Base-by-base conservation (phyloP, 225 moss, liverwort and hornwort genomes). In the Neckera pumila region DNA sequence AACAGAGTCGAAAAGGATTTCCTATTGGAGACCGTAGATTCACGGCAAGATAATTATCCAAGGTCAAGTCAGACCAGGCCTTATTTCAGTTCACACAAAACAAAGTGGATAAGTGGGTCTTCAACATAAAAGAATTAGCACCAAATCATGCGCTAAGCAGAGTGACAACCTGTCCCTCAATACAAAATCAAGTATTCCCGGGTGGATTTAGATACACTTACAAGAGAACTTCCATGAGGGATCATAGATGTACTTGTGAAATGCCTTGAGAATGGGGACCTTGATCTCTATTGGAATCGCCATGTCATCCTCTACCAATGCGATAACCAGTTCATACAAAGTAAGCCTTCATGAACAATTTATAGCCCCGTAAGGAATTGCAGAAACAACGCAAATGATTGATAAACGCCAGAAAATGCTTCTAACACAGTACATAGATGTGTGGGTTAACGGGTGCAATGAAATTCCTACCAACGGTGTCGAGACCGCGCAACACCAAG, bases 221-320 rank as follows among this genome's bases (percentile, higher is more conserved):
- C 99, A 99, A 81, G 95, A 79, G 43, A 94, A 99, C 87, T 96
- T 95, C 96, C 96, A 97, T 6, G 95, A 93, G 43, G 93, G 91
- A 77, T 99, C 95, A 75, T 90, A 96, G 80, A 99, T 85, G 64
- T 93, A 92, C 88, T 97, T 91, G 90, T 97, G 92, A 87, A 96
- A 99, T 47, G 81, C 86, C 87, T 96, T 95, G 80, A 99, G 90
- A n/a, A 97, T 99, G 30, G 99, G 96, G 79, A 97, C 85, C 93
- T 97, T 99, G 89, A 92, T 85, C 19, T 99, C 99, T 59, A 93
- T 86, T 47, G 99, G 96, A 87, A 99, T 90, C 58, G 91, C 91
- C 96, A 97, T 99, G 83, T 99, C 97, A 92, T 99, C 97, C 96
- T 99, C 99, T 99, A 94, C 13, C 19, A 74, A 82, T 86, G 84